A percentile compares a stretch with the other conserved stretches of the same genome.
Evolutionary conservation across 768 basidiomycete species (phyloP).

Genomic region (Strobilomyces dryophilus): DNA sequence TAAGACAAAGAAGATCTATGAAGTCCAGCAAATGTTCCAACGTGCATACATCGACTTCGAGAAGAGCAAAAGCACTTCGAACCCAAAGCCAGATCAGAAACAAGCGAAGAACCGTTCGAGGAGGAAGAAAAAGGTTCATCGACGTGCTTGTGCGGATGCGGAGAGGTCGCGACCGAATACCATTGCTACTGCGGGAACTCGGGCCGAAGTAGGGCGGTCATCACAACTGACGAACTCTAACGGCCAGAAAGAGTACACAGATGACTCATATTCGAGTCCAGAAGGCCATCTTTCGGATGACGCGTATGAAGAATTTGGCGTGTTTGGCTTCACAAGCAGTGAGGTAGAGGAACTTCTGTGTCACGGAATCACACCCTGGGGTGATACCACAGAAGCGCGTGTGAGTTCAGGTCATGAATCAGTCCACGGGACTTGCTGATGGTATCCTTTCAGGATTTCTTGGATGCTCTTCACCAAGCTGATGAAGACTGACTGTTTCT

Average conservation of each 20-base stretch:
- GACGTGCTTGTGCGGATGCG: no score
- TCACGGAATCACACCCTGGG: constrained; percentile 43
- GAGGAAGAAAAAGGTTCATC: neutral
- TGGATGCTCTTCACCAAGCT: neutral
- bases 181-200: no score
- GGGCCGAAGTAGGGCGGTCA: no score
- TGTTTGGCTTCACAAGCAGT: no score
- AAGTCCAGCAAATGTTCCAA: constrained; percentile 1
- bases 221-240: no score
- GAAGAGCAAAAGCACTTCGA: neutral
- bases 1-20: neutral
- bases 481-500: no score
- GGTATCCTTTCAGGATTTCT: neutral
- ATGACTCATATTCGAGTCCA: neutral
- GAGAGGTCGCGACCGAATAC: neutral
- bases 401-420: constrained; percentile 19
- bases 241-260: no score
- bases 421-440: neutral
- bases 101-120: neutral
- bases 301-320: no score
- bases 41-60: neutral
- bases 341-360: constrained; percentile 21
- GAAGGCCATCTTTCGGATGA: no score
- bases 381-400: constrained; percentile 29
- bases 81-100: neutral